phyloP scores from a whole-genome alignment of 495 filamentous ascomycete species.

The Penicillium canescens region DNA sequence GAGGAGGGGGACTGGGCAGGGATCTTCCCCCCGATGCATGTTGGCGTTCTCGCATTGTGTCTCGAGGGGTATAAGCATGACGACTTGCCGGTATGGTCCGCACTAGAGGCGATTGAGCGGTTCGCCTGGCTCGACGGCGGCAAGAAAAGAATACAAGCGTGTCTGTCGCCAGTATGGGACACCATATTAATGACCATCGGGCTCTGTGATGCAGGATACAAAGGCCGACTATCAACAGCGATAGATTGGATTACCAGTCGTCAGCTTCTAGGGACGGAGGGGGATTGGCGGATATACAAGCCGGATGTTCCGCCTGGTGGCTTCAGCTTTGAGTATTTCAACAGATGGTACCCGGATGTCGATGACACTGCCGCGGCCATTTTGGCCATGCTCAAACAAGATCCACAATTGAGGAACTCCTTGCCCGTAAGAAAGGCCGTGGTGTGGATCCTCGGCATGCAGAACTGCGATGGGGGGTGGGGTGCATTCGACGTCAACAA shows the following conservation, averaged over 20 bases:
- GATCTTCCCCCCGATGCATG: slow-evolving; percentile 32
- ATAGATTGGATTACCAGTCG: slow-evolving; percentile 24
- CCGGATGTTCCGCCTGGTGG: slow-evolving; percentile 25
- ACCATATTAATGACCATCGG: slow-evolving; percentile 34
- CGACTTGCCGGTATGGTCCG: slow-evolving; percentile 6
- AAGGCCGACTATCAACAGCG: not conserved
- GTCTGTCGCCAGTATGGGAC: slow-evolving; percentile 38
- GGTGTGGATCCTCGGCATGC: slow-evolving; percentile 44
- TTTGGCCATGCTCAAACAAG: slow-evolving; percentile 31
- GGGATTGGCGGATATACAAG: slow-evolving; percentile 35
- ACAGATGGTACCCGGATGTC: slow-evolving; percentile 39
- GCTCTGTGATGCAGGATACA: slow-evolving; percentile 21
- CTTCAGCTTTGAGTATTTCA: slow-evolving; percentile 36
- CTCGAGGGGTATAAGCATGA: slow-evolving; percentile 30
- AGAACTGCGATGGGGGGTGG: slow-evolving; percentile 47
- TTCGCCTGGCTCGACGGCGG: slow-evolving; percentile 24
- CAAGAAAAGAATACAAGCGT: slow-evolving; percentile 24
- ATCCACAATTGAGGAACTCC: slow-evolving; percentile 7
- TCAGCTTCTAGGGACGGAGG: slow-evolving; percentile 23
- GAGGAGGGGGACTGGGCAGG: slow-evolving; percentile 30
- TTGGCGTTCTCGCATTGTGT: slow-evolving; percentile 21
- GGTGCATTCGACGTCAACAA: slow-evolving; percentile 42
- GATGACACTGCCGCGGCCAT: slow-evolving; percentile 44
- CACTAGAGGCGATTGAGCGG: slow-evolving; percentile 26
- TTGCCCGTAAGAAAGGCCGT: slow-evolving; percentile 13